These are phyloP conservation scores for Roridomyces roridus DNA, from an alignment of 768 basidiomycete species.

Conservation along the genomic window DNA sequence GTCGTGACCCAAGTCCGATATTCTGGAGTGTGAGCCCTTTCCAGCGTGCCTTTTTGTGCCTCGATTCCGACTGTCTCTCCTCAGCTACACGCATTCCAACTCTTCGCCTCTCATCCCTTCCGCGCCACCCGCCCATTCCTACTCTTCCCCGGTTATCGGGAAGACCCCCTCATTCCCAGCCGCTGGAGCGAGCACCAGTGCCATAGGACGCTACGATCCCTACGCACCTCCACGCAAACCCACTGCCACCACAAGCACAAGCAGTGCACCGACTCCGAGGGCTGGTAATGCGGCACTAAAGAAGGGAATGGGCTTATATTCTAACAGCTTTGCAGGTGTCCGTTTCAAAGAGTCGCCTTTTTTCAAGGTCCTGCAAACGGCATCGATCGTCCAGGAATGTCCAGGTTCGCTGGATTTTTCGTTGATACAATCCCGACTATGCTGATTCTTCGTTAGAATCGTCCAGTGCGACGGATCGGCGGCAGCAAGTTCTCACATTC, in stretches of 20 bases:
- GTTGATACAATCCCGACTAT: neutral
- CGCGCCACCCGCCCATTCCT: constrained; percentile 11
- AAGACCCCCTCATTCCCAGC: constrained; percentile 38
- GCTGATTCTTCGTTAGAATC: constrained; percentile 58
- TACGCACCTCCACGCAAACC: constrained; percentile 65
- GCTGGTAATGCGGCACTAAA: constrained; percentile 32
- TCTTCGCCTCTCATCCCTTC: constrained; percentile 12
- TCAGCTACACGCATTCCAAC: constrained; percentile 16
- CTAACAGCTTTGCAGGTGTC: constrained; percentile 53
- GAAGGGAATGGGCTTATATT: too few relatives aligned
- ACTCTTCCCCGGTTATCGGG: constrained; percentile 16
- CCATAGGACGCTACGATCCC: constrained; percentile 63
- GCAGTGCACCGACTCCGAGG: constrained; percentile 33
- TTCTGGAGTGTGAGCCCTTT: constrained; percentile 65
- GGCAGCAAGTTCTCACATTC: constrained; percentile 66
- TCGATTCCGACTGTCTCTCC: constrained; percentile 5
- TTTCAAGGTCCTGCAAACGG: constrained; percentile 67
- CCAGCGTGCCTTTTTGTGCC: neutral
- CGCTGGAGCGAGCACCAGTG: constrained; percentile 36
- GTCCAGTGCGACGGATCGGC: constrained; percentile 77
- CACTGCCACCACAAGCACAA: constrained; percentile 40
- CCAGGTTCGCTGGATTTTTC: constrained; percentile 61
- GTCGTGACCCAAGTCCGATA: constrained; percentile 72
- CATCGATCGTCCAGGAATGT: constrained; percentile 74
- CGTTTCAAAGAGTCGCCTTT: constrained; percentile 86